Evolutionary conservation across 306 rosid genomes (phyloP).

Genomic region (cucumber (Cucumis sativus)): Cucumber_9930_V3 NC_026658.2:22848501-22849000

Average conservation of each 20-base stretch:
- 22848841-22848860: neutral
- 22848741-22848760: neutral
- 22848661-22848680: slow-evolving; percentile 72
- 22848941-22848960: slow-evolving; percentile 44
- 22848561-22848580: slow-evolving; percentile 91
- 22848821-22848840: neutral
- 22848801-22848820: neutral
- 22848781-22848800: neutral
- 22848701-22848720: slow-evolving; percentile 85
- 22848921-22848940: slow-evolving; percentile 97
- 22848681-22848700: slow-evolving; percentile 91
- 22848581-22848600: slow-evolving; percentile 85
- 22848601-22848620: slow-evolving; percentile 8
- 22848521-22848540: slow-evolving; percentile 93
- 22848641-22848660: neutral
- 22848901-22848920: slow-evolving; percentile 98
- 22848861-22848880: slow-evolving; percentile 66
- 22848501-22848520: slow-evolving; percentile 61
- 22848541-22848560: slow-evolving; percentile 76
- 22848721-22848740: neutral
- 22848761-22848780: neutral
- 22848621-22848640: slow-evolving; percentile 5
- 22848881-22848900: slow-evolving; percentile 71
- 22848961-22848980: neutral
- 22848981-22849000: slow-evolving; percentile 5